Evolutionary conservation across 2,329 filamentous ascomycete genomes (phyloP), one percentile per base, ranked within the genome.

Genomic region (Aspergillus tubingensis): DNA sequence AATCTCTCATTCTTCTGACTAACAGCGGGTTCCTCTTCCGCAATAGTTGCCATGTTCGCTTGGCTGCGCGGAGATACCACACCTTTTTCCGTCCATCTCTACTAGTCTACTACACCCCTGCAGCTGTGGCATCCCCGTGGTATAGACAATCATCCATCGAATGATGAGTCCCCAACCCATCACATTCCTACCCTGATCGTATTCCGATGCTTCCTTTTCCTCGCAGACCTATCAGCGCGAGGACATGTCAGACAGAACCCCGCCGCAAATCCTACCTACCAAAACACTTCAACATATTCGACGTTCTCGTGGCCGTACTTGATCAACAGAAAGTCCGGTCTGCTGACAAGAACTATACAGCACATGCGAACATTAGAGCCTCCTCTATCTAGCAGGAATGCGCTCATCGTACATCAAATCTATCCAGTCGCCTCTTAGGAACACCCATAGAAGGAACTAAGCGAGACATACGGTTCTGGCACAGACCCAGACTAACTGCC

Each of bases 1-100:
- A 50, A 50, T 50, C 47, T 50, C 47, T 50, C 23, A 50, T 50
- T 50, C 19, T 15, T 50, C 47, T 50, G 25, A 50, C 47, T 50
- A 50, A 50, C 47, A 50, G 47, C 47, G 25, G 47, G 47, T 21
- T 32, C 8, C 25, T 30, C 47, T 50, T 50, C 47, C 47, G 47
- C 47, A 17, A 10, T 17, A 32, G 27, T 30, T 30, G 47, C 44
- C 44, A 17, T 17, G 17, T 43, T 11, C 41, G 25, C 41, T 30
- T 23, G 11, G 10, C n/a, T 17, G 23, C 23, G 44, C 15, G 44
- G 44, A 23, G 44, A n/a, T 25, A 6, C 44, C 10, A 23, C 17
- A 10, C 19, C 8, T 27, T 13, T 3, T 27, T 8, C 13, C 21
- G 21, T 25, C 10, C 43, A 47, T 43, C 43, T 13, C 5, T 25